Base-by-base conservation (phyloP, 176 grass and related monocot genomes). In the Thalia dealbata region DNA sequence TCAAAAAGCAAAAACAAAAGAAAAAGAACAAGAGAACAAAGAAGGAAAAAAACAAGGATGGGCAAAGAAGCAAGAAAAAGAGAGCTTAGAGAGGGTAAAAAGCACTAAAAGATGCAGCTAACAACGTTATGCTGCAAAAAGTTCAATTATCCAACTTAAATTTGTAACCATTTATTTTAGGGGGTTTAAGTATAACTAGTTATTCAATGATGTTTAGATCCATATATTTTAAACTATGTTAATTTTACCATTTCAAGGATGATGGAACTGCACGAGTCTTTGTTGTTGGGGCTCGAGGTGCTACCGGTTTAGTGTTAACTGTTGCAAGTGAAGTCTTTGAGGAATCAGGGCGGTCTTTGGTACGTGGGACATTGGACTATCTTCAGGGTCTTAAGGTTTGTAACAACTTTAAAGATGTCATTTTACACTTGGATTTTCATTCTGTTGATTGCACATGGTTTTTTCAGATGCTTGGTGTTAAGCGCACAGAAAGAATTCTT, bases 271-370 rank as follows among this genome's bases (percentile, higher is more conserved):
- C 82, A n/a, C 90, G 87, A 64, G 89, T 83, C n/a, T 80, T 72
- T 83, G 76, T 97, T 63, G 81, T 90, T 27, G 95, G 90, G 12
- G 95, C 95, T 75, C 87, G 83, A 74, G 84, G 81, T 88, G 95
- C 95, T 69, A 80, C 82, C 21, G 90, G 95, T 15, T 82, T 97
- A 72, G 65, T 88, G 67, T 88, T 97, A 75, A 97, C 87, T 76
- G 71, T 97, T 86, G 89, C 87, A 71, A 97, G 95, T 81, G 95
- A 97, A 76, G 86, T 90, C 84, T 97, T 97, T 81, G 95, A 97
- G 81, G 95, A 97, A 24, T 97, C 95, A 27, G 95, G 89, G 46
- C 78, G 95, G 60, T 88, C 89, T 41, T 85, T 97, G 77, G 95
- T 97, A 10, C 90, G 95, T 60, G 95, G 95, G 72, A 99, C 95